Evolutionary conservation across 305 asterid genomes (phyloP), one percentile per base, ranked within the genome.

Genomic region (Fraxinus greggii): DNA sequence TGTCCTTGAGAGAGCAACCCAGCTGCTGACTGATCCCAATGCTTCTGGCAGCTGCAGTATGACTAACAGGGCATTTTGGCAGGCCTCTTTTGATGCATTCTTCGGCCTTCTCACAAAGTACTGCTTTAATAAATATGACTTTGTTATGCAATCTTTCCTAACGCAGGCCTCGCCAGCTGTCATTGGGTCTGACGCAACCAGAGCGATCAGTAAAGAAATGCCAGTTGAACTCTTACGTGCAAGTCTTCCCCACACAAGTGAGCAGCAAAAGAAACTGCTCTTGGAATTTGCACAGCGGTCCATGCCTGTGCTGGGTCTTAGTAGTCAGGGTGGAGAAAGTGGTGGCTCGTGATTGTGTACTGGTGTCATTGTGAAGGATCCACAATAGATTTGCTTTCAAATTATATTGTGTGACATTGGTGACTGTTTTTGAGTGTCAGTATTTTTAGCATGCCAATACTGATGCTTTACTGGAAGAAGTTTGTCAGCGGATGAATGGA

Each of bases 11-110:
- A 86, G 91, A 87, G 95, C 93, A 70, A 91, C 97, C 32, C 93
- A 89, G 82, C 86, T 92, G 82, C 83, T 92, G 78, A 90, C 91
- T 2, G 92, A 91, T 78, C 94, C 93, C 12, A 85, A 86, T 51
- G 88, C 90, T 65, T 86, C 89, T 48, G 87, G 85, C 73, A 89
- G 84, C 83, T 90, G 95, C 87, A 88, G 88, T 75, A 48, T 87
- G 48, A 80, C 87, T 12, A 90, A 83, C 88, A 86, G 94, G 82
- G 85, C 88, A 21, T 91, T 92, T 84, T 92, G 97, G 97, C 97
- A 92, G 90, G 97, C 94, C 31, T 91, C 95, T 5, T 92, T 92
- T 61, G 94, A 92, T 86, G 95, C 94, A 1, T 92, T 92, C 82
- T 92, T 91, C 59, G 88, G 85, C 38, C 89, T 91, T 61, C 94